Evolutionary conservation across 2,329 filamentous ascomycete species (phyloP), one percentile per base, ranked within the genome.

Genomic region (Clonostachys solani): DNA sequence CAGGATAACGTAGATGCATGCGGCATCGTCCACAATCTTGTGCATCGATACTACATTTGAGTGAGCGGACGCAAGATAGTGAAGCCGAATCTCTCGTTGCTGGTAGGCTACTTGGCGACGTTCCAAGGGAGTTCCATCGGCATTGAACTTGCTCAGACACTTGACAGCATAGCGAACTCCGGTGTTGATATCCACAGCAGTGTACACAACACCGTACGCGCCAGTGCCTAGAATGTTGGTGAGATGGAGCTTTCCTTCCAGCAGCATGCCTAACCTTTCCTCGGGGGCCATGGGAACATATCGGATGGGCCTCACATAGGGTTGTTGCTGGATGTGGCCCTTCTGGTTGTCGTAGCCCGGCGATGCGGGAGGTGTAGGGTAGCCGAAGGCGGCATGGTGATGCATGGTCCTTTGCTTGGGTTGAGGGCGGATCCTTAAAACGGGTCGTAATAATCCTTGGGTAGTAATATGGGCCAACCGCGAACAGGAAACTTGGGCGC

Each of bases 161-260:
- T 99, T 99, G 63, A 99, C 92, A 54, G 94, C 94, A 75, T 95
- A 99, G 54, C 83, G 84, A 49, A 84, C 80, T 64, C 87, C 81
- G 56, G 84, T 92, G 64, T 86, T 85, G 63, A 92, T 81, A 71
- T 94, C 92, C 69, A 88, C 76, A 60, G 92, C 92, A 54, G 85
- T 83, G 73, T 97, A 97, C 23, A 99, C 94, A 40, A 96, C 92
- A 54, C 94, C 94, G 69, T 99, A 99, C 49, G 94, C 94, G 57
- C 94, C 94, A 44, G 92, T 89, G 54, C 94, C 94, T 52, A 97
- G 80, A 58, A 97, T 89, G 52, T 84, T 81, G 53, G 84, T 89
- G 60, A 97, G 75, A 72, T 92, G 86, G 57, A 96, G 79, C 64
- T 88, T 84, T 63, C 87, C 86, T 58, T 89, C 89, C 55, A 97